Conservation (phyloP, 192 early-diverging fungal genomes). For the Coemansia sp. region DNA sequence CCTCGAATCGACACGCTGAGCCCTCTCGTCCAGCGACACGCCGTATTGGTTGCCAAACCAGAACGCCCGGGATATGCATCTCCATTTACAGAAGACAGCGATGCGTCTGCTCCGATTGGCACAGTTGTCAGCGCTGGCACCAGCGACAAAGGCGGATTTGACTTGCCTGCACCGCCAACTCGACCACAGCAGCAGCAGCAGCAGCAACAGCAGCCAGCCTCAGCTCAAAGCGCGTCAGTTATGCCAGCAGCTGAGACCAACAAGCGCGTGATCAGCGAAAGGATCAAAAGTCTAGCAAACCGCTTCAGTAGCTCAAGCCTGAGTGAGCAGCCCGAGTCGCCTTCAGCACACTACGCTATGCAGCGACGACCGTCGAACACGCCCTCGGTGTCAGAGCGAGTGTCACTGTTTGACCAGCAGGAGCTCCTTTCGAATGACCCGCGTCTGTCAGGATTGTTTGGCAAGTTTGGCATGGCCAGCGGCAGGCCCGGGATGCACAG, state of each 20-base stretch:
- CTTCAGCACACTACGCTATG: conserved; percentile 9
- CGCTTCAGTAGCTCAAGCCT: conserved; percentile 47
- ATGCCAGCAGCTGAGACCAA: conserved; percentile 6
- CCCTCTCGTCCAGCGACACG: background rate
- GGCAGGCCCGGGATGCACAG: conserved; percentile 18
- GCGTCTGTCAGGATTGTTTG: conserved; percentile 32
- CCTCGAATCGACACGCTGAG: conserved; percentile 23
- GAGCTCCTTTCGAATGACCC: conserved; percentile 23
- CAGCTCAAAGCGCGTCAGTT: background rate
- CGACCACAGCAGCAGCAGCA: background rate
- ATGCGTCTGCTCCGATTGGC: conserved; percentile 4
- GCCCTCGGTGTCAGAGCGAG: conserved; percentile 47
- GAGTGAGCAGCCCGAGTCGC: conserved; percentile 12
- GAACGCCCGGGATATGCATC: background rate
- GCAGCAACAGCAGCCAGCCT: background rate
- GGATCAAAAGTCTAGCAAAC: conserved; percentile 41
- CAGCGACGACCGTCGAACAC: conserved; percentile 43
- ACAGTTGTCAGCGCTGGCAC: background rate
- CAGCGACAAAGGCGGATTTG: conserved; percentile 10
- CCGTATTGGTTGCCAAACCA: background rate
- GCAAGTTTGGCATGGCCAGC: conserved; percentile 36
- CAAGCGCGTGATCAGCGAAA: conserved; percentile 48
- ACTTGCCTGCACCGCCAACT: conserved; percentile 5
- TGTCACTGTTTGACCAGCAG: conserved; percentile 40
- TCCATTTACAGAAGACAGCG: conserved; percentile 26